Percentiles rank a stretch among this genome's conserved stretches.
phyloP scores from a whole-genome alignment of 1,284 basidiomycete species.

The Meira nashicola region DNA sequence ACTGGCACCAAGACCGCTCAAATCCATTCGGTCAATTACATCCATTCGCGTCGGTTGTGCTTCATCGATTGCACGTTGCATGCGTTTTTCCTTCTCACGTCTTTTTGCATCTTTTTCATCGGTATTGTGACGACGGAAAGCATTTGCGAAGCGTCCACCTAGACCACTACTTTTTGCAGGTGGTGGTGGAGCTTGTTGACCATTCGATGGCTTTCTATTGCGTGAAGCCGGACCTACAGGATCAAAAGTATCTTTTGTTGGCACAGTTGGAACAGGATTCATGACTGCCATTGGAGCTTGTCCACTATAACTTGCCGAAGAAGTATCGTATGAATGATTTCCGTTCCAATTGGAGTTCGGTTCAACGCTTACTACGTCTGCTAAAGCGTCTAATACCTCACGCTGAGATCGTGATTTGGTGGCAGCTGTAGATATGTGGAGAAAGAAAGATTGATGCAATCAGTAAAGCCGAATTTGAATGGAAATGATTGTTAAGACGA shows the following conservation, averaged over 20 bases:
- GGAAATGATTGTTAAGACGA: too few species aligned
- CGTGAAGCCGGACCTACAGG: slow-evolving; percentile 26
- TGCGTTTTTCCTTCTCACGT: slow-evolving; percentile 29
- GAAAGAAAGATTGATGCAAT: background rate
- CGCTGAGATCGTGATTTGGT: background rate
- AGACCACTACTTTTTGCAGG: slow-evolving; percentile 16
- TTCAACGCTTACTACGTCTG: slow-evolving; percentile 38
- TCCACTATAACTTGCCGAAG: slow-evolving; percentile 23
- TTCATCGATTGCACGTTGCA: slow-evolving; percentile 31
- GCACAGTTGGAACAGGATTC: slow-evolving; percentile 27
- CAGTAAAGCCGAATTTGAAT: background rate
- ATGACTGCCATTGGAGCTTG: slow-evolving; percentile 22
- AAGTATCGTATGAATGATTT: slow-evolving; percentile 17
- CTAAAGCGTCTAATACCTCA: slow-evolving; percentile 37
- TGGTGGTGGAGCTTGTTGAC: slow-evolving; percentile 7
- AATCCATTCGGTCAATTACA: slow-evolving; percentile 49
- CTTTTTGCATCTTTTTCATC: slow-evolving; percentile 39
- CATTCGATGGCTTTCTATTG: slow-evolving; percentile 16
- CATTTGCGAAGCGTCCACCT: slow-evolving; percentile 34
- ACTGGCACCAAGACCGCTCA: slow-evolving; percentile 42
- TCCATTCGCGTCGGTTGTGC: slow-evolving; percentile 38
- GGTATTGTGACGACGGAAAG: slow-evolving; percentile 32
- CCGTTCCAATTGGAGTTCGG: slow-evolving; percentile 8
- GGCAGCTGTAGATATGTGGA: background rate
- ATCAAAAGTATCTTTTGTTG: slow-evolving; percentile 32